Base-by-base conservation (phyloP, 2,329 filamentous ascomycete species). In the Corinectria fuckeliana region DNA sequence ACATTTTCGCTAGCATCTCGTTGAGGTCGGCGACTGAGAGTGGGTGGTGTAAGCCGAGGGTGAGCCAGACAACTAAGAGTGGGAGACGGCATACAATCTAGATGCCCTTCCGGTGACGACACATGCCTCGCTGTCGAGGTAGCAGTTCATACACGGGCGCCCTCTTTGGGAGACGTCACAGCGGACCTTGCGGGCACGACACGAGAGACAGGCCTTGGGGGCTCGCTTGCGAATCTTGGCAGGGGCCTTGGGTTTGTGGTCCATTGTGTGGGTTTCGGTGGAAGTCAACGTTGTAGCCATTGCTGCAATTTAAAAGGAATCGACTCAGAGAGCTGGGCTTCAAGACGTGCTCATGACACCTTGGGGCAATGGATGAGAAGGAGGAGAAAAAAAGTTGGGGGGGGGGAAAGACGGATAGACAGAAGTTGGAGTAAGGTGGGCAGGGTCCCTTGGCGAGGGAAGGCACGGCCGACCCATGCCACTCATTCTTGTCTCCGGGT, bases 111-210 rank as follows among this genome's bases (percentile, higher is more conserved):
- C 75, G 8, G 75, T 78, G 56, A 78, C 73, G 50, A 81, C 69
- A 62, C 77, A 77, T 0, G 73, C 75, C 63, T 82, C 80, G 58
- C 78, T 80, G 63, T 83, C 81, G 54, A 82, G 78, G 44, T 80
- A 80, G 67, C 81, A 84, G 56, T 83, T 83, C 74, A 82, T 83
- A 70, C 79, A 84, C 7, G 81, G 82, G 28, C 76, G 73, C 3
- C 80, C 81, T 57, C 78, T 74, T 62, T 81, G 80, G 38, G 77
- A 81, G 14, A 83, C 80, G 65, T 82, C 81, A 57, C 81, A 83
- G 25, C 81, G 74, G 25, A 83, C 81, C 67, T 83, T 83, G 23
- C 81, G 73, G n/a, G 80, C 76, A 14, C 81, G 75, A 65, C 81
- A 83, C n/a, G 79, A 81, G 9, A 82, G 72, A 50, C 81, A 83